Evolutionary conservation across 257 asterid genomes (phyloP), one percentile per base, ranked within the genome.

Genomic region (Linderniella brevidens): DNA sequence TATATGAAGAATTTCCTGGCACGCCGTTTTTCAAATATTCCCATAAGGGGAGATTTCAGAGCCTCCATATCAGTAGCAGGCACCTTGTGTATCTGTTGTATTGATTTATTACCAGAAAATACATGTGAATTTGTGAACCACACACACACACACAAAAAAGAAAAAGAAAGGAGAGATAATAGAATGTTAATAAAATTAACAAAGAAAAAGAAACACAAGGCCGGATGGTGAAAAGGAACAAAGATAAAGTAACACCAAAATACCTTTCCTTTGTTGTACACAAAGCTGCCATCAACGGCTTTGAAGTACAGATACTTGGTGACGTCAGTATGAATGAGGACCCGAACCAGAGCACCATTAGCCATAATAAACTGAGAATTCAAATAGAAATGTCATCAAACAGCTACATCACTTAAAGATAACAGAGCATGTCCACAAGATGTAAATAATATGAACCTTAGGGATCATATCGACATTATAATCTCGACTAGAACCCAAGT

Each of bases 211-310:
- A 13, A 13, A 35, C 59, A 57, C 32, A 25, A 25, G 32, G 32
- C 32, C 32, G 6, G 32, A 2, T 2, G 32, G 32, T 3, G 32
- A 6, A 6, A 25, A 25, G 6, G 32, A 25, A 25, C 3, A 25
- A 25, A 25, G 6, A 25, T 35, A 41, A 8, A 15, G 46, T 50
- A 42, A 57, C 52, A 18, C 39, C 1, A 25, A 8, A 35, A 48
- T 72, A 83, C 95, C 95, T 80, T 88, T 49, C 90, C 93, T 69
- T 74, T 80, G 66, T 74, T 78, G 82, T 57, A 83, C 57, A 88
- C 97, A 58, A 61, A 88, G 72, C 97, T 84, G 12, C 97, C 97
- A 68, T 88, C 97, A 52, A 88, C 95, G 17, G 97, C 93, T 73
- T 88, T 87, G 68, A 88, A 88, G 68, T 59, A 73, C 69, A 88